Evolutionary conservation across 495 filamentous ascomycete species (phyloP), one percentile per base, ranked within the genome.

Genomic region (Sordaria brevicollis): DNA sequence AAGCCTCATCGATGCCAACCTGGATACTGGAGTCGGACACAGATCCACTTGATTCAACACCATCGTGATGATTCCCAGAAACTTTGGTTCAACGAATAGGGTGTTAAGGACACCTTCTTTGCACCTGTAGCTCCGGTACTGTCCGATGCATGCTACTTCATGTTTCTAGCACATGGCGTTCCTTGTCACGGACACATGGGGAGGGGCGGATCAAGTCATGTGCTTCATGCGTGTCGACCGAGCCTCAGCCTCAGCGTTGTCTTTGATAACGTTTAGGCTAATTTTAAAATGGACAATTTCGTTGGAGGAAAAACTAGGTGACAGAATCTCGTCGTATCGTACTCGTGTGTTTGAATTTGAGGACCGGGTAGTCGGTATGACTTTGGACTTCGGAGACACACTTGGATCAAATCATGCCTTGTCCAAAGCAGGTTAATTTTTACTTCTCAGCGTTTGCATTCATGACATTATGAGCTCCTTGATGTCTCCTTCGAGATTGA

Each of bases 401-500:
- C 35, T 36, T 49, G n/a, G 3, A 21, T 1, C 41, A 49, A 49
- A 19, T 21, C n/a, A 11, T 5, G 3, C 11, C 0, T 21, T n/a
- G 19, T 21, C 0, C 21, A 3, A n/a, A n/a, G 8, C 41, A 49
- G 41, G 0, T 21, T 4, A 11, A 3, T 9, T 21, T 49, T 49
- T 8, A 4, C 41, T 19, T 3, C 8, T 4, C 8, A 49, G 21
- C 3, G 15, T 7, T n/a, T n/a, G 0, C 5, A n/a, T 4, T 19
- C 1, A 9, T 41, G 0, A 41, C 4, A 7, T n/a, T 8, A 9
- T 19, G 7, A 1, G 11, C 35, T 19, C 6, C 7, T 1, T 8
- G 5, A 0, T 2, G 7, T 11, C n/a, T 0, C 9, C 8, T 3
- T 21, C 0, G 1, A 4, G 11, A 3, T 2, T 21, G 19, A 21